Percentiles rank a stretch among this genome's conserved stretches.
These are phyloP conservation scores for Tulasnella sp. DNA, from an alignment of 768 basidiomycete species.

Conservation along the genomic window DNA sequence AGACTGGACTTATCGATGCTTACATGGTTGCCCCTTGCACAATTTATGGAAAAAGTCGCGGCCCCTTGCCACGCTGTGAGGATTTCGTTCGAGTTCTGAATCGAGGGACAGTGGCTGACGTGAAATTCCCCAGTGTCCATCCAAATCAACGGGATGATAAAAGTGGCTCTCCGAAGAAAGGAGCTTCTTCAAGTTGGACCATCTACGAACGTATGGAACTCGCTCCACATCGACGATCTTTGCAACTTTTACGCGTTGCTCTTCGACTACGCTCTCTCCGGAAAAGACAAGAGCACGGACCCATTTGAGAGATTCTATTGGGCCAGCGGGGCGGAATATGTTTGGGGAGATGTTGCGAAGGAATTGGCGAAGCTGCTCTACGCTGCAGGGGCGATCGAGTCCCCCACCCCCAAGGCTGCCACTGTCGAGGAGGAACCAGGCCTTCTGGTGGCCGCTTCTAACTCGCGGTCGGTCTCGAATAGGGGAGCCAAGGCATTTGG, in stretches of 20 bases:
- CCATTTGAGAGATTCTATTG: conserved; percentile 36
- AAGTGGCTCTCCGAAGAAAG: conserved; percentile 28
- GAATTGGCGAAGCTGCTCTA: conserved; percentile 25
- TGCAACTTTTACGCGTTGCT: conserved; percentile 36
- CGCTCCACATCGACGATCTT: conserved; percentile 36
- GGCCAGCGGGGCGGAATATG: conserved; percentile 32
- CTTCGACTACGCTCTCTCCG: conserved; percentile 33
- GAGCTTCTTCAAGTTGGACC: conserved; percentile 34
- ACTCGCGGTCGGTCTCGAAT: conserved; percentile 33
- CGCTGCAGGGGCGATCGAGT: conserved; percentile 21
- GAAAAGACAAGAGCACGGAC: conserved; percentile 20
- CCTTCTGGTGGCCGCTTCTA: conserved; percentile 31
- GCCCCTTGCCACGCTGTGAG: conserved; percentile 29
- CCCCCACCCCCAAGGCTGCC: conserved; percentile 1
- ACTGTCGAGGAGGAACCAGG: conserved; percentile 8
- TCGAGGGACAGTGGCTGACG: conserved; percentile 8
- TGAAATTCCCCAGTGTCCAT: conserved; percentile 33
- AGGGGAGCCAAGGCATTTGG: conserved; percentile 29
- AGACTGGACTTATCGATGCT: conserved; percentile 28
- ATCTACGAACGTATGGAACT: conserved; percentile 35
- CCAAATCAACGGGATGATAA: conserved; percentile 34
- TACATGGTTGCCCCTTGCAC: conserved; percentile 37
- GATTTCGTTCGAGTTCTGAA: background rate
- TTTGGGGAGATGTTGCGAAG: conserved; percentile 30
- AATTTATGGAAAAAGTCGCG: conserved; percentile 34